A percentile compares a stretch with the other conserved stretches of the same genome.
These are phyloP conservation scores for Cryphonectria japonica DNA, from an alignment of 2,329 filamentous ascomycete species.

Conservation along the genomic window DNA sequence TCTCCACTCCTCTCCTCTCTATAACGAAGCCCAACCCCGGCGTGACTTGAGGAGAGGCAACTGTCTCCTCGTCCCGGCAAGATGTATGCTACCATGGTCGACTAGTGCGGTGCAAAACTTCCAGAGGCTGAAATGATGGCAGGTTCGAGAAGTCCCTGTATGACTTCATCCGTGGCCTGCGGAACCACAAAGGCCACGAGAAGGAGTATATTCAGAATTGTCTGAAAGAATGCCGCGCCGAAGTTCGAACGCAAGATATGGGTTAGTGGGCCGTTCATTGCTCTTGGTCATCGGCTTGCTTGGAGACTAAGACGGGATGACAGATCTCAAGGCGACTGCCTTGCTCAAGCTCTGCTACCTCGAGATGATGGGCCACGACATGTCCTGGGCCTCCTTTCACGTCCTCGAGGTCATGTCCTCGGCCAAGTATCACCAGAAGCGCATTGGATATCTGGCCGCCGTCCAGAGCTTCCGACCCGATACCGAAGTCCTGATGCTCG, in stretches of 20 bases:
- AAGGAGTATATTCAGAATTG: slow-evolving; percentile 93
- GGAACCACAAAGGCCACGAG: slow-evolving; percentile 94
- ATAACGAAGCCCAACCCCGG: not conserved
- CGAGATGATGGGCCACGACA: slow-evolving; percentile 98
- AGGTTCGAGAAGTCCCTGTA: slow-evolving; percentile 99
- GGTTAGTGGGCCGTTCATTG: slow-evolving; percentile 53
- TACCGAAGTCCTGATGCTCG: slow-evolving; percentile 96
- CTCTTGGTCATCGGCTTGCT: not conserved
- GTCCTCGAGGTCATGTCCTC: slow-evolving; percentile 99
- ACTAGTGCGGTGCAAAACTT: not conserved
- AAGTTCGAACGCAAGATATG: slow-evolving; percentile 93
- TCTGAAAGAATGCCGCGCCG: slow-evolving; percentile 91
- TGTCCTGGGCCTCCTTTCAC: slow-evolving; percentile 99
- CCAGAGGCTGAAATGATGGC: slow-evolving; percentile 33
- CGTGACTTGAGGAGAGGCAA: slow-evolving; percentile 15
- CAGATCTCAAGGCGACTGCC: slow-evolving; percentile 94
- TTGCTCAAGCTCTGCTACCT: slow-evolving; percentile 95
- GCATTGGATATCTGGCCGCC: slow-evolving; percentile 91
- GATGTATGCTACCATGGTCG: slow-evolving; percentile 33
- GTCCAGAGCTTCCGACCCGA: slow-evolving; percentile 95
- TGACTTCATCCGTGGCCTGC: slow-evolving; percentile 94
- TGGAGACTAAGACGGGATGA: slow-evolving; percentile 3
- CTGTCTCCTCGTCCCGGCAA: slow-evolving; percentile 21
- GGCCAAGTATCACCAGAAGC: slow-evolving; percentile 90
- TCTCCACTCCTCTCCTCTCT: not conserved